Conservation (phyloP, 2,329 filamentous ascomycete species). For the Elsinoe australis region DNA sequence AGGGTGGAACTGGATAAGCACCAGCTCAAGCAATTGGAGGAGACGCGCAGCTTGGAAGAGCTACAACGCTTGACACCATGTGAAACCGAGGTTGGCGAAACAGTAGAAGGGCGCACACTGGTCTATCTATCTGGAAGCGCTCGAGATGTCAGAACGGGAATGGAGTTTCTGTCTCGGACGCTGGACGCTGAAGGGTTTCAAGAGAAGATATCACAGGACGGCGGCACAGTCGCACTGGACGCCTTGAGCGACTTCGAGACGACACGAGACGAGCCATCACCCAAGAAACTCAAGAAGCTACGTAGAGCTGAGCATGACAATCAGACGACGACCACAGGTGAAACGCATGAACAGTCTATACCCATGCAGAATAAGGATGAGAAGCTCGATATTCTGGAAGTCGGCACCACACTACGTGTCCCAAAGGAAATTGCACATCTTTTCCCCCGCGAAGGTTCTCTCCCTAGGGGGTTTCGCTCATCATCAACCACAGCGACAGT, state of each 20-base stretch:
- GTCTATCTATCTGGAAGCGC: not conserved
- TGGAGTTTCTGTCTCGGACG: not conserved
- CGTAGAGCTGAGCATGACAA: too few species aligned
- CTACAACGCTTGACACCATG: not conserved
- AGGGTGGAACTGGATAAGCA: not conserved
- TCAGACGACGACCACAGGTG: too few species aligned
- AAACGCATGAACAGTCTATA: too few species aligned
- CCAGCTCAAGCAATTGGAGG: not conserved
- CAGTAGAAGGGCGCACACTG: not conserved
- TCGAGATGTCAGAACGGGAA: not conserved
- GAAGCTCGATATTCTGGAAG: too few species aligned
- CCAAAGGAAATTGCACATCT: too few species aligned
- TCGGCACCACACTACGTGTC: too few species aligned
- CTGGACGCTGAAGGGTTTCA: not conserved
- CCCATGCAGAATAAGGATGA: too few species aligned
- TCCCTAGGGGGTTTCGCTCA: too few species aligned
- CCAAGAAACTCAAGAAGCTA: too few species aligned
- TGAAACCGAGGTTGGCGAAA: not conserved
- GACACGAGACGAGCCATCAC: not conserved
- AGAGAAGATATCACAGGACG: not conserved
- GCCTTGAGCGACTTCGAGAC: not conserved
- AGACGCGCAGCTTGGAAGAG: not conserved
- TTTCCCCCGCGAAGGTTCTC: too few species aligned
- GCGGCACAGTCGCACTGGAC: not conserved
- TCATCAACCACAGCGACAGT: too few species aligned